Conservation (phyloP, 2,329 filamentous ascomycete species). For the Aureobasidium mangrovei region DNA sequence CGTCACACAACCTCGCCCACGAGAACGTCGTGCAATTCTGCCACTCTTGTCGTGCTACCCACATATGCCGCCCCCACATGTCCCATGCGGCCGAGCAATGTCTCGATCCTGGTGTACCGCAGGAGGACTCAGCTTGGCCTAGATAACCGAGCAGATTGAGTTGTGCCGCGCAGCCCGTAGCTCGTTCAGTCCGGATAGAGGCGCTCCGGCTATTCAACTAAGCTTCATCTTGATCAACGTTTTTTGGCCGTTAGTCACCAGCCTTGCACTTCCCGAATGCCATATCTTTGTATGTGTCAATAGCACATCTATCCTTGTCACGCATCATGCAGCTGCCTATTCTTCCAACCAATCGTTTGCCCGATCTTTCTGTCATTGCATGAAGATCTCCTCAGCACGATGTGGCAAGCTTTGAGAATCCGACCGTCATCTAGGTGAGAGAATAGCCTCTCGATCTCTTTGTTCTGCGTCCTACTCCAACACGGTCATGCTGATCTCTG, state of each 20-base stretch:
- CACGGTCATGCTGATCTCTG: background rate
- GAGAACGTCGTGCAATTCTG: conserved; percentile 1
- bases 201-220: conserved; percentile 1
- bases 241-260: background rate
- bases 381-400: conserved; percentile 3
- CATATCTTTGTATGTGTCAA: conserved; percentile 3
- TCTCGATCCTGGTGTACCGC: conserved; percentile 1
- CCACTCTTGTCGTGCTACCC: conserved; percentile 8
- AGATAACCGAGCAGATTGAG: conserved; percentile 10
- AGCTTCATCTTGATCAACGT: background rate
- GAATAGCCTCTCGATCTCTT: background rate
- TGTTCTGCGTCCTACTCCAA: background rate
- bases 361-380: background rate
- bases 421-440: background rate
- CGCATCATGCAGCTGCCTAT: conserved; percentile 5
- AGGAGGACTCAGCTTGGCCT: background rate
- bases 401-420: conserved; percentile 1
- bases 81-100: background rate
- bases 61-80: background rate
- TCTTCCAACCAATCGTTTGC: background rate
- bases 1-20: conserved; percentile 6
- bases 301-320: background rate
- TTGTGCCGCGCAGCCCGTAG: conserved; percentile 4
- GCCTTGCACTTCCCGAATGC: background rate
- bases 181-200: conserved; percentile 1